Evolutionary conservation across 345 rosid genomes (phyloP), one percentile per base, ranked within the genome.

Genomic region (Moricandia moricandioides): DNA sequence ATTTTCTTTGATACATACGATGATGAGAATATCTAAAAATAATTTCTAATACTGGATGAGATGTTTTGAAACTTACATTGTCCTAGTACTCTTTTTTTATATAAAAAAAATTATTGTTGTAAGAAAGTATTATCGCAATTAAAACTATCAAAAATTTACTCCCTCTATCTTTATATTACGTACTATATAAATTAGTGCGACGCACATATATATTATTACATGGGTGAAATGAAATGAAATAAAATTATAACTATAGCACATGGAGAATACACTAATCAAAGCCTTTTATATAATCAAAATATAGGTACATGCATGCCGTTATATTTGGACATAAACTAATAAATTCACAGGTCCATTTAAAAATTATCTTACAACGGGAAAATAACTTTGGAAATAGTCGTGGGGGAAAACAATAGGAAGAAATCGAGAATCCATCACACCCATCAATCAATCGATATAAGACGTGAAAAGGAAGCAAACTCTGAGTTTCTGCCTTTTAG

Each of bases 401-500:
- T 0, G 52, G 70, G 74, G 63, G 75, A 66, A 72, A 47, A 57
- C 18, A 67, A 79, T 76, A 74, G 78, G 65, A 74, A 71, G 61
- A 30, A 65, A 79, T 78, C 72, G 79, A 81, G 87, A 85, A 81
- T 77, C 79, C 55, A 58, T 81, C 72, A 64, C 66, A 65, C 77
- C 80, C 67, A 71, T 76, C 85, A 82, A 81, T 81, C 84, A 77
- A 33, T 81, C 77, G 27, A 67, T 21, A 21, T 76, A 78, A 86
- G 82, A 82, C 92, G 92, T 88, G 82, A 84, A 82, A 78, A 64
- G 82, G 81, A 88, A 86, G 92, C 84, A 88, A 86, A 72, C 65
- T 72, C 68, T 65, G 71, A 43, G 71, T 71, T 65, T 71, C 62
- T 71, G 80, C 63, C 72, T 49, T 61, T 71, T 21, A 37, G 64